Evolutionary conservation across 768 basidiomycete species (phyloP), one percentile per base, ranked within the genome.

Genomic region (Mycena floridula): DNA sequence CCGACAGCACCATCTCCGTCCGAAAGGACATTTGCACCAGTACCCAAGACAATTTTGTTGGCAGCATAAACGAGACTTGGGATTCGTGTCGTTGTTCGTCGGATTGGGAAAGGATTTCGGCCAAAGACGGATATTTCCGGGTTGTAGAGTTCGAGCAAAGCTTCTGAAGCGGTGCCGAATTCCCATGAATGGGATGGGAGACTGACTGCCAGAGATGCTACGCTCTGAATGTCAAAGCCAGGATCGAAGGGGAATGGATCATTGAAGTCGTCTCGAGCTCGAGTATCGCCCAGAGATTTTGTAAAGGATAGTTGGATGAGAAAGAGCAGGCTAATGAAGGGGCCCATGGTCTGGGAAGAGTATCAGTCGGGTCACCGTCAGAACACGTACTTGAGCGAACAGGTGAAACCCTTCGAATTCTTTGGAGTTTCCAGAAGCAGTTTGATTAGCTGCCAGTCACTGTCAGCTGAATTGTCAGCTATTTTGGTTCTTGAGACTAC

Each of bases 101-200:
- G 64, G 1, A 65, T 59, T 0, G 66, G 65, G 47, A 73, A 73
- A 0, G 69, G 60, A 2, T 57, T 37, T n/a, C n/a, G n/a, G 7
- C 68, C 66, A 43, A 68, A 74, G 6, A 74, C 69, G 4, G 69
- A 68, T 16, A 66, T 45, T 0, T 59, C 45, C 1, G 70, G 66
- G 41, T 69, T 53, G 46, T 64, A 65, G 3, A 76, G 59, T 52
- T 76, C 73, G 0, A 74, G 61, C 1, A 74, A 57, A 0, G 72
- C 66, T 46, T 74, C 61, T 0, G 69, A 40, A 3, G 64, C 63
- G 1, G 69, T 65, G 2, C 74, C 74, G 44, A 54, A 73, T 45
- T 76, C 73, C 74, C 74, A 76, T 4, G 48, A 50, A 28, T 50
- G 48, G 11, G 38, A 30, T 13, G 48, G 48, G 22, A 50, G 48